phyloP scores from a whole-genome alignment of 2,329 filamentous ascomycete species.

The Diaporthe aspalathi region DNA sequence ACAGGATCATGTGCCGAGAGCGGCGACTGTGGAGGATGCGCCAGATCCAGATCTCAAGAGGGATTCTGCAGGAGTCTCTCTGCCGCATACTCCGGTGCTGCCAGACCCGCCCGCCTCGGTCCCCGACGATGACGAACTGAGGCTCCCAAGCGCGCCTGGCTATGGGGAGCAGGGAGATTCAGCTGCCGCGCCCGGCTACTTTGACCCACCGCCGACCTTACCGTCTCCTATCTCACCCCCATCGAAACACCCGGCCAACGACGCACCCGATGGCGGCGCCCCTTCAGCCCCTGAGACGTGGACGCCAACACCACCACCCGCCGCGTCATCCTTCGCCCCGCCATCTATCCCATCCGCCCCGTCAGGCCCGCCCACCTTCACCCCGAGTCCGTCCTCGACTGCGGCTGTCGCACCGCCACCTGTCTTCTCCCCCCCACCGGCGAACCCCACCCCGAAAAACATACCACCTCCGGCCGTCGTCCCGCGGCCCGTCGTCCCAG shows the following conservation, averaged over 20 bases:
- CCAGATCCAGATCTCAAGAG: constrained; percentile 56
- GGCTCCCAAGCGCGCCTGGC: constrained; percentile 46
- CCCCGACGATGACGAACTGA: constrained; percentile 43
- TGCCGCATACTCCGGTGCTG: constrained; percentile 51
- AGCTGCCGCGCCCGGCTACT: constrained; percentile 35
- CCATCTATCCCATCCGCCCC: constrained; percentile 45
- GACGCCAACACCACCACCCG: constrained; percentile 46
- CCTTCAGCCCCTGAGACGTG: constrained; percentile 43
- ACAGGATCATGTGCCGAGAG: constrained; percentile 45
- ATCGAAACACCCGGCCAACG: constrained; percentile 44
- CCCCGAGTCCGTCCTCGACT: constrained; percentile 43
- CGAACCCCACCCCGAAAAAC: constrained; percentile 38
- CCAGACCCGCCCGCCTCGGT: constrained; percentile 45
- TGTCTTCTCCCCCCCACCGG: constrained; percentile 40
- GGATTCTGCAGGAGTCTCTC: constrained; percentile 48
- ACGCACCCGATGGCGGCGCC: constrained; percentile 42
- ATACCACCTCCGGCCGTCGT: constrained; percentile 39
- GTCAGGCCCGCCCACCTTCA: constrained; percentile 45
- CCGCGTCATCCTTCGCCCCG: constrained; percentile 47
- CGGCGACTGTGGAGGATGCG: constrained; percentile 64
- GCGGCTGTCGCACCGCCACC: constrained; percentile 47
- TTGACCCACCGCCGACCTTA: constrained; percentile 39
- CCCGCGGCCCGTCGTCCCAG: constrained; percentile 39
- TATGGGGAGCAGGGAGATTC: constrained; percentile 39
- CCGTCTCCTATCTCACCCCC: constrained; percentile 47